A percentile compares a stretch with the other conserved stretches of the same genome.
Conservation (phyloP, 768 basidiomycete genomes). For the Myochromella boudieri region DNA sequence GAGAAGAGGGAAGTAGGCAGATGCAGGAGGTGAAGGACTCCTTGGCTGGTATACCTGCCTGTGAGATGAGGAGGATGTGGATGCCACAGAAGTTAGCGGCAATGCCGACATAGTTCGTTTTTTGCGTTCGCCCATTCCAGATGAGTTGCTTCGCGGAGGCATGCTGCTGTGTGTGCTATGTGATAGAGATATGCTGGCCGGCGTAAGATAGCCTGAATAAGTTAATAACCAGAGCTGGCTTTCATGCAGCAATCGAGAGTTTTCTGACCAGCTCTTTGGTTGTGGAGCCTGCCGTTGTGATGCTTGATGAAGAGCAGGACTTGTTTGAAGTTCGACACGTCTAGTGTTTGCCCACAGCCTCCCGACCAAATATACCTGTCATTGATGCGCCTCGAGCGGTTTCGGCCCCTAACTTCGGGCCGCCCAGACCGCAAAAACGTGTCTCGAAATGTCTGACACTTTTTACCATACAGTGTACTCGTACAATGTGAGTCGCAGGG, state of each 20-base stretch:
- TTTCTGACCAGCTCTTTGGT: neutral
- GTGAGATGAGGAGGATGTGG: constrained; percentile 36
- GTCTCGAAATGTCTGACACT: no score
- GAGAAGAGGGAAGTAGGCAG: constrained; percentile 71
- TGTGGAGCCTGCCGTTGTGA: constrained; percentile 9
- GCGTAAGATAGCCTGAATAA: constrained; percentile 5
- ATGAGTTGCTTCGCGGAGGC: constrained; percentile 27
- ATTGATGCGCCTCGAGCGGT: no score
- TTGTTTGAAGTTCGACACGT: constrained; percentile 14
- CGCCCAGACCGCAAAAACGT: no score
- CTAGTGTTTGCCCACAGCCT: constrained; percentile 12
- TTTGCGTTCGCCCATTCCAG: constrained; percentile 44
- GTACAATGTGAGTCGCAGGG: no score
- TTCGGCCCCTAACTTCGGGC: no score
- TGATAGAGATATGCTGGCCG: neutral
- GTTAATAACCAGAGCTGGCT: neutral
- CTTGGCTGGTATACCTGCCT: constrained; percentile 25
- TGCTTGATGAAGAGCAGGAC: neutral
- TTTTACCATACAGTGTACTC: no score
- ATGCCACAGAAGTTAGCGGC: constrained; percentile 32
- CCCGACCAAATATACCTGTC: constrained; percentile 10
- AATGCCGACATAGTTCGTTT: constrained; percentile 36
- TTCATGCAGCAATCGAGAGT: constrained; percentile 1
- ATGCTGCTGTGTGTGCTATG: neutral
- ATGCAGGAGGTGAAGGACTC: constrained; percentile 72